Evolutionary conservation across 345 rosid species (phyloP).

Genomic region (Rubroshorea leprosula): DNA sequence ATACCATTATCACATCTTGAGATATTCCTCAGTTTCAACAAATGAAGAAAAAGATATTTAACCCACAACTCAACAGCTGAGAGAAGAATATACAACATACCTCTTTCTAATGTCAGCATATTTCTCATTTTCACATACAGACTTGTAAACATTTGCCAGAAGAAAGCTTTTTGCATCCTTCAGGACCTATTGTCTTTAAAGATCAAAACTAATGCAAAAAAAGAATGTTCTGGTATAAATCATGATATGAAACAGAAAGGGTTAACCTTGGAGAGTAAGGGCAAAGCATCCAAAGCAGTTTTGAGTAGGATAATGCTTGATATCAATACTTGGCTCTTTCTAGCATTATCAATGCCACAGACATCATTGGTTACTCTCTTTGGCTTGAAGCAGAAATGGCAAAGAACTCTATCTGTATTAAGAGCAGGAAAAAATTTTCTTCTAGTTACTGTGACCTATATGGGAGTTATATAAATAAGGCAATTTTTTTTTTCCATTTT

Average conservation of each 20-base stretch:
- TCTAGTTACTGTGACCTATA: slow-evolving; percentile 17
- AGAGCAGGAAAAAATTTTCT: slow-evolving; percentile 19
- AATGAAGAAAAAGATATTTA: background rate
- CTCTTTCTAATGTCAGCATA: slow-evolving; percentile 73
- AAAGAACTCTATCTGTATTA: slow-evolving; percentile 79
- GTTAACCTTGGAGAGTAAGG: slow-evolving; percentile 69
- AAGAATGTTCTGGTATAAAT: slow-evolving; percentile 5
- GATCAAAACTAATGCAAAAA: slow-evolving; percentile 2
- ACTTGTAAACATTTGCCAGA: slow-evolving; percentile 66
- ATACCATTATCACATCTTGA: no score
- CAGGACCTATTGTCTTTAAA: slow-evolving; percentile 53
- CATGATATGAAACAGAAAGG: slow-evolving; percentile 15
- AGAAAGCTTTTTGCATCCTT: slow-evolving; percentile 85
- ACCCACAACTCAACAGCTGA: slow-evolving; percentile 12
- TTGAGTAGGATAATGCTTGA: slow-evolving; percentile 90
- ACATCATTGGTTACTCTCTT: slow-evolving; percentile 71
- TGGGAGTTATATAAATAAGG: background rate
- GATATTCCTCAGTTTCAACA: no score
- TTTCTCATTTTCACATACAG: slow-evolving; percentile 69
- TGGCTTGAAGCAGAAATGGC: slow-evolving; percentile 97
- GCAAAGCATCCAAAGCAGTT: slow-evolving; percentile 94
- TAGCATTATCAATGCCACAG: slow-evolving; percentile 54
- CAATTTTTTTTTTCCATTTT: slow-evolving; percentile 7
- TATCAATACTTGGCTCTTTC: slow-evolving; percentile 77
- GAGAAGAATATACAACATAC: slow-evolving; percentile 26